Evolutionary conservation across 495 filamentous ascomycete species (phyloP).

Genomic region (Podospora fimiseda): DNA sequence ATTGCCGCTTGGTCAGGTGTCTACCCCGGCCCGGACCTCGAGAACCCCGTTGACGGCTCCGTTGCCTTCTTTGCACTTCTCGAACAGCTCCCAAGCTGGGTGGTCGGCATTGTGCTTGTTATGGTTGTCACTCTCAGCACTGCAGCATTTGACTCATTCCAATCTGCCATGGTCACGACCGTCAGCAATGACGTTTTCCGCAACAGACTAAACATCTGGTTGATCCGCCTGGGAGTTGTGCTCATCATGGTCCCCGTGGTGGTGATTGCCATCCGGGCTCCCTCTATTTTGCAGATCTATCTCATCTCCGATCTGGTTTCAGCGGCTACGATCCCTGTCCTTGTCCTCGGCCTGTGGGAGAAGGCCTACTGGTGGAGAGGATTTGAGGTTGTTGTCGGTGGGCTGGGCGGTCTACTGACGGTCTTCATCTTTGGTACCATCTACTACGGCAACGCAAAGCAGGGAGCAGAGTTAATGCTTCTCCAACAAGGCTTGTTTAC

Average conservation of each 20-base stretch:
- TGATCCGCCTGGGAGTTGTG: conserved; percentile 56
- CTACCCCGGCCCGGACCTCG: conserved; percentile 45
- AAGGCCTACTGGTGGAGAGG: conserved; percentile 65
- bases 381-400: conserved; percentile 66
- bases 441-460: conserved; percentile 57
- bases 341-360: conserved; percentile 59
- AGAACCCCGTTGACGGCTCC: conserved; percentile 48
- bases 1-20: conserved; percentile 69
- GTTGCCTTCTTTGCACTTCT: conserved; percentile 69
- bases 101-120: conserved; percentile 66
- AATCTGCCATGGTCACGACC: conserved; percentile 70
- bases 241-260: conserved; percentile 64
- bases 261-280: conserved; percentile 62
- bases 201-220: conserved; percentile 65
- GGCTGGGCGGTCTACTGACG: conserved; percentile 63
- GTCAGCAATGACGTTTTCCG: conserved; percentile 74
- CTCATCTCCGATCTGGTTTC: conserved; percentile 69
- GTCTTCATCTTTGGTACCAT: conserved; percentile 71
- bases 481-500: conserved; percentile 64
- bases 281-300: conserved; percentile 68
- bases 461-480: conserved; percentile 59
- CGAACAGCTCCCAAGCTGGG: conserved; percentile 62
- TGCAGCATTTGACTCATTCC: conserved; percentile 67
- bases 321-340: conserved; percentile 60
- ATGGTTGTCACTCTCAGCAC: conserved; percentile 69